These are phyloP conservation scores for Abrus pulchellus DNA, from an alignment of 306 rosid species.

Conservation along the genomic window DNA sequence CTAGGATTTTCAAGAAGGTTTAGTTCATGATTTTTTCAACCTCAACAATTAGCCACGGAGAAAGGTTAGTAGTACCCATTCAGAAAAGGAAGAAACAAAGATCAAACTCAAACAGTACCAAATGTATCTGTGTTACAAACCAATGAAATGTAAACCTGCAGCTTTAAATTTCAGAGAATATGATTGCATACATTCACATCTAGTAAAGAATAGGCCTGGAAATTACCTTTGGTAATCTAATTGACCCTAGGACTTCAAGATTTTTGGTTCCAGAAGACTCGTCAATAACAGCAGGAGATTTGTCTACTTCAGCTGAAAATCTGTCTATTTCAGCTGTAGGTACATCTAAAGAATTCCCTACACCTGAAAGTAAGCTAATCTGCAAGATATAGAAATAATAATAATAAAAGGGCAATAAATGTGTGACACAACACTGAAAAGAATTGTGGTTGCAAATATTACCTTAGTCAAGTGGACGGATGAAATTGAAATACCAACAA, in stretches of 20 bases:
- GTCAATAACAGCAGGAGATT: conserved; percentile 48
- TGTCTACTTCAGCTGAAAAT: conserved; percentile 50
- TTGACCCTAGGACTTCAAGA: conserved; percentile 70
- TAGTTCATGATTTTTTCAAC: neutral
- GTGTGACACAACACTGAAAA: conserved; percentile 15
- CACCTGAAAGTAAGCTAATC: conserved; percentile 81
- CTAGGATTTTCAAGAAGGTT: conserved; percentile 20
- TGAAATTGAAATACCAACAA: conserved; percentile 82
- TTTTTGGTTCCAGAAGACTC: conserved; percentile 52
- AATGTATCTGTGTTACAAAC: conserved; percentile 18
- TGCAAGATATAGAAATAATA: conserved; percentile 55
- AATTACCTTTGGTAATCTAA: conserved; percentile 71
- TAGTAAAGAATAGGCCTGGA: conserved; percentile 39
- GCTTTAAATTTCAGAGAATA: conserved; percentile 36
- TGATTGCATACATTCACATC: conserved; percentile 9
- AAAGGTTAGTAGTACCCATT: conserved; percentile 30
- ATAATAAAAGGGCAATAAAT: conserved; percentile 46
- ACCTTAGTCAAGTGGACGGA: conserved; percentile 72
- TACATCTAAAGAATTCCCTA: conserved; percentile 73
- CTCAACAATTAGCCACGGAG: neutral
- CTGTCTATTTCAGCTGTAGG: conserved; percentile 65
- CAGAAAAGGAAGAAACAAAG: conserved; percentile 12
- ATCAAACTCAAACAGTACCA: conserved; percentile 27
- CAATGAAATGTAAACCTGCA: conserved; percentile 36
- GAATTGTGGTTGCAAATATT: conserved; percentile 38